Conservation (phyloP, 2,329 filamentous ascomycete genomes). For the Catunica adiposa region DNA sequence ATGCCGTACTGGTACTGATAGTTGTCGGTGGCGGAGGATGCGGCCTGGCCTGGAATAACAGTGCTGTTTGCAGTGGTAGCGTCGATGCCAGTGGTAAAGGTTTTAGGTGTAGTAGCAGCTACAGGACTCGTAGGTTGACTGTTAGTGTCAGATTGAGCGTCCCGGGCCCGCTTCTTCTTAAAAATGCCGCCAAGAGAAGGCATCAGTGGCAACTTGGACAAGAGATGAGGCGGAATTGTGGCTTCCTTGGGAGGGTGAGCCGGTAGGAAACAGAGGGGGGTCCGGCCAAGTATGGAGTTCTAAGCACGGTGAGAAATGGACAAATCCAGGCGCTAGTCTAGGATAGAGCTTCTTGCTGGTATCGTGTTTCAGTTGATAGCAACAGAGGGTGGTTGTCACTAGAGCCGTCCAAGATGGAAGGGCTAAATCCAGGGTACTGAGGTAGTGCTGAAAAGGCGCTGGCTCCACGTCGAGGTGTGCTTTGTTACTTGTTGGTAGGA, state of each 20-base stretch:
- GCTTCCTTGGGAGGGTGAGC: neutral
- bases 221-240: conserved; percentile 2
- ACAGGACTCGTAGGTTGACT: conserved; percentile 45
- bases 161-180: conserved; percentile 98
- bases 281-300: neutral
- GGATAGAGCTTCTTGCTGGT: neutral
- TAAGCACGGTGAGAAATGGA: neutral
- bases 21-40: neutral
- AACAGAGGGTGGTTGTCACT: neutral
- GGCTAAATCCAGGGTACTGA: no score
- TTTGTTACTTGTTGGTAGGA: conserved; percentile 1
- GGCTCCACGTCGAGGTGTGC: neutral
- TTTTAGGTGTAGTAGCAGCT: conserved; percentile 15
- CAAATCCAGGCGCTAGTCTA: neutral
- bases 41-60: conserved; percentile 5
- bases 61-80: conserved; percentile 8
- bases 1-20: neutral
- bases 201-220: conserved; percentile 37
- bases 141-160: conserved; percentile 57
- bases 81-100: conserved; percentile 2
- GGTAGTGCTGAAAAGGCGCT: no score
- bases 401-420: no score
- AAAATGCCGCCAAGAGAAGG: conserved; percentile 91
- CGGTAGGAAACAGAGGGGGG: neutral
- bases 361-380: neutral